Base-by-base conservation (phyloP, 2,329 filamentous ascomycete genomes). In the Cytospora paraplurivora region DNA sequence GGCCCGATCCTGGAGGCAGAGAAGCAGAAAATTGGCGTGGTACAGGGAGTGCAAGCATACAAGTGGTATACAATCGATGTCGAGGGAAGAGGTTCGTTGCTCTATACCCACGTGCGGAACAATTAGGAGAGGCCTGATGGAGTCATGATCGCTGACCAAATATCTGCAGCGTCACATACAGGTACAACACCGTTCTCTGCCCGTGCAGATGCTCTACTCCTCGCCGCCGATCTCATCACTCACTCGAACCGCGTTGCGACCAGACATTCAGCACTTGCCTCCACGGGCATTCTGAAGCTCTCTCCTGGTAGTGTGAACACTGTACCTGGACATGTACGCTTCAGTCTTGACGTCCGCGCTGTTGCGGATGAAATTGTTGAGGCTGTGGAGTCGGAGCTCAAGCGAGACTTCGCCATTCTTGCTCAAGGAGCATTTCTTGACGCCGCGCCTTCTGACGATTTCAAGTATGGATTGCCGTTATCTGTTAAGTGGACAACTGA, bases 21-120 rank as follows among this genome's bases (percentile, higher is more conserved):
- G 34, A 76, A 81, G 33, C 82, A 87, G 67, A 86, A 87, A 60
- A 82, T 94, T 58, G 88, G 88, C 27, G 82, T 91, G 7, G 90
- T 93, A 5, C 82, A 84, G 37, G 89, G 89, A 2, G 89, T 90
- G 1, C 90, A 93, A 72, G 88, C 88, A 6, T 92, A 91, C 73
- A 85, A 86, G 63, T 93, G 90, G 90, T 87, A 87, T 73, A 88
- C 85, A 0, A 74, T 93, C 44, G 85, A 83, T 7, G 82, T 93
- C 3, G 78, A 78, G 11, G 90, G 90, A 1, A 78, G 85, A 68
- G 74, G 73, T 75, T 62, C 7, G 67, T 32, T 64, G n/a, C 21
- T 12, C 8, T 27, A 27, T 4, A 27, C 27, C 27, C 27, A 27
- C n/a, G 19, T 12, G n/a, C 21, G 44, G 4, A 2, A n/a, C 3